Conservation (phyloP, 2,329 filamentous ascomycete genomes). For the Hirsutella minnesotensis region DNA sequence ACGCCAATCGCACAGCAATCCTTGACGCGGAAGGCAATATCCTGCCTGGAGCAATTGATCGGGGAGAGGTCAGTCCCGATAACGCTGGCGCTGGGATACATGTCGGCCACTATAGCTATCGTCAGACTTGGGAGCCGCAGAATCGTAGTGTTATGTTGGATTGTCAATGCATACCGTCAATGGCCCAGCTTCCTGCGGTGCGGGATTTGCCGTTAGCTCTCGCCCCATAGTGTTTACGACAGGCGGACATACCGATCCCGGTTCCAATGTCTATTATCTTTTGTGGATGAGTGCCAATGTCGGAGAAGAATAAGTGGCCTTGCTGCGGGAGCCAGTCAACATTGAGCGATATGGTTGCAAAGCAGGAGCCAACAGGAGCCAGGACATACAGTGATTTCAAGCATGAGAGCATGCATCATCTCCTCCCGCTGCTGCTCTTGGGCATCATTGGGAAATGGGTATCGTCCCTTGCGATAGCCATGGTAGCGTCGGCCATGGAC, state of each 20-base stretch:
- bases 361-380: neutral
- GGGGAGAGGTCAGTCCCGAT: slow-evolving; percentile 31
- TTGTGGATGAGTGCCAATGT: slow-evolving; percentile 25
- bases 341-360: too few relatives aligned
- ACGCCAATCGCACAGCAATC: too few relatives aligned
- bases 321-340: slow-evolving; percentile 11
- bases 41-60: too few relatives aligned
- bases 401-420: neutral
- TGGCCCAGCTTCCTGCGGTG: slow-evolving; percentile 35
- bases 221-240: neutral
- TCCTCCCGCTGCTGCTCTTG: neutral
- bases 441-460: neutral
- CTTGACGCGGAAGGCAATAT: too few relatives aligned
- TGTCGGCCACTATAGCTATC: slow-evolving; percentile 23
- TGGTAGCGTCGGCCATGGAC: neutral
- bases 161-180: slow-evolving; percentile 24
- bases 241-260: slow-evolving; percentile 28
- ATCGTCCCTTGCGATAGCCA: neutral
- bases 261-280: slow-evolving; percentile 37
- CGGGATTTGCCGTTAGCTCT: neutral
- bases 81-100: slow-evolving; percentile 26
- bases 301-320: slow-evolving; percentile 26
- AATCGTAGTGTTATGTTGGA: neutral
- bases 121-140: too few relatives aligned
- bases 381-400: neutral